Base-by-base conservation (phyloP, 495 filamentous ascomycete genomes). In the Hypoxylon subgilvum region DNA sequence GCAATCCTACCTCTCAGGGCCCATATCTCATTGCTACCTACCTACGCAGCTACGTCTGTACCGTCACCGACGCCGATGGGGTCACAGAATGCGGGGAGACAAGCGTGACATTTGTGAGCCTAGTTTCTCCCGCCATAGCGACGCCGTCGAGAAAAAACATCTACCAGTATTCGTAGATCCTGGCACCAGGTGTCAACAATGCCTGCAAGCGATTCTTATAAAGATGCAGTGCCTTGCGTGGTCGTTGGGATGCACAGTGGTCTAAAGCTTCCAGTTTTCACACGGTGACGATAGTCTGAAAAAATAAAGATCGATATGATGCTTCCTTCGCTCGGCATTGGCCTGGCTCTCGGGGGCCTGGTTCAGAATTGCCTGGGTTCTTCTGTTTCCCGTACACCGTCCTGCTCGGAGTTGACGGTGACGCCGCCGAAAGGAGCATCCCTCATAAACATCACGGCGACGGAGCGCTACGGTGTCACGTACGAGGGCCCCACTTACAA, bases 391-490 rank as follows among this genome's bases (percentile, higher is more conserved):
- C 46, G 1, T 36, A 30, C 18, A 28, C 34, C 45, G 19, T 6
- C 19, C 9, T 58, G 54, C 39, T 43, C 54, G 39, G 35, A 38
- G 27, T 28, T 58, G 36, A 50, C 54, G 5, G 44, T 50, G 9
- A 58, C 54, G 22, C 44, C 54, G 25, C 54, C 54, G 1, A 36
- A 44, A 1, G 56, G 56, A 22, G 41, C 56, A 16, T 23, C 47
- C 7, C 56, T 59, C 32, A 27, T 59, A 19, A 59, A 59, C 13
- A 7, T 10, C 39, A 59, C 56, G 23, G 56, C 56, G 21, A 59
- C 56, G 41, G 56, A 59, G 40, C 56, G 56, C 22, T 52, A 52
- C 47, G 52, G 52, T 25, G 46, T 59, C 47, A 59, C 56, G 10
- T 51, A 39, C 21, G 47, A 31, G 10, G 47, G 40, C 14, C 13